phyloP scores from a whole-genome alignment of 75 land plant species.

The Pseudotsuga menziesii region DNA sequence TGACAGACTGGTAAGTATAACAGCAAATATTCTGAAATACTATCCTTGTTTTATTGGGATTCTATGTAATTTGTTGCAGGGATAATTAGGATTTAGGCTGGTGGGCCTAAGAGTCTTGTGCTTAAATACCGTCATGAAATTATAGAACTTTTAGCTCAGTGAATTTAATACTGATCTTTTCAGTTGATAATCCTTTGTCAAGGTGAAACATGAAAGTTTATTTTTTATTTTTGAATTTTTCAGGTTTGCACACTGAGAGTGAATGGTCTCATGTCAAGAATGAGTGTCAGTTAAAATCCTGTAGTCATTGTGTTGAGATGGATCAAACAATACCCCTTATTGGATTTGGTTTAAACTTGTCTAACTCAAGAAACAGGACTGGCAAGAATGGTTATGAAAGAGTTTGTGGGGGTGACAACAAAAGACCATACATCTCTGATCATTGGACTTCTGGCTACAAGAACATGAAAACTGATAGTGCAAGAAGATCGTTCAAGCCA shows the following conservation, averaged over 20 bases:
- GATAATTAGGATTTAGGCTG: not conserved
- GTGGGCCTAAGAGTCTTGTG: not conserved
- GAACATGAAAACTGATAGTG: not conserved
- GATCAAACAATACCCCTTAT: not conserved
- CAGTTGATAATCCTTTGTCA: not conserved
- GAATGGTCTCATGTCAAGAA: not conserved
- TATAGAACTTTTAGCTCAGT: not conserved
- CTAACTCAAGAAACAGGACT: not conserved
- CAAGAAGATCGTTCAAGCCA: not conserved
- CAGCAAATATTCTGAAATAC: not conserved
- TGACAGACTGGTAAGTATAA: not conserved
- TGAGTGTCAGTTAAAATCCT: not conserved
- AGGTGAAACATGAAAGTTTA: not conserved
- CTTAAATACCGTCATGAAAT: not conserved
- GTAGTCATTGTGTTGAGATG: not conserved
- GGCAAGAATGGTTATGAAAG: not conserved
- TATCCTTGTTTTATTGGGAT: not conserved
- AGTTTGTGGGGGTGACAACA: not conserved
- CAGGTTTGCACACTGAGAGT: constrained; percentile 1
- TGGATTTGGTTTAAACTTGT: not conserved
- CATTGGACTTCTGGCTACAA: not conserved
- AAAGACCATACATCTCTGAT: not conserved
- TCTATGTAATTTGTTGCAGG: not conserved
- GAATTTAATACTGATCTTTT: not conserved
- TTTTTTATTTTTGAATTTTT: not conserved